These are phyloP conservation scores for Erodium maritimum DNA, from an alignment of 345 rosid genomes.

Conservation along the genomic window DNA sequence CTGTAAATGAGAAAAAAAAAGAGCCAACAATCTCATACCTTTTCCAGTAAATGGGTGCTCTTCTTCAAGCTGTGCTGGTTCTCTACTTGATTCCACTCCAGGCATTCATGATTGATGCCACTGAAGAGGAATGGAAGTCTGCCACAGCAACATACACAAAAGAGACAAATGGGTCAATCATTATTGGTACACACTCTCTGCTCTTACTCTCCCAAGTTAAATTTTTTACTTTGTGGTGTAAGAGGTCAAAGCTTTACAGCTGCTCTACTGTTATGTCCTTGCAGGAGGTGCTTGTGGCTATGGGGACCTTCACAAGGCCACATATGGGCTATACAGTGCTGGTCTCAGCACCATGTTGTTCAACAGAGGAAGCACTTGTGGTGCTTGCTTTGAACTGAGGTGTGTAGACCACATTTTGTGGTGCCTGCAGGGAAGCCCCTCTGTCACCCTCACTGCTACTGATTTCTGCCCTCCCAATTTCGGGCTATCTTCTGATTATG, in stretches of 20 bases:
- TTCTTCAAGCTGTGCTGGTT: conserved; percentile 13
- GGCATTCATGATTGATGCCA: conserved; percentile 20
- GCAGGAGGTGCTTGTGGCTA: conserved; percentile 94
- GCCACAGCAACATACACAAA: conserved; percentile 77
- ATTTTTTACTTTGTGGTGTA: background rate
- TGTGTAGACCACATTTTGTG: conserved; percentile 80
- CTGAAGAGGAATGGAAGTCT: conserved; percentile 54
- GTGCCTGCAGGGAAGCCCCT: conserved; percentile 82
- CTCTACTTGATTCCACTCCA: conserved; percentile 26
- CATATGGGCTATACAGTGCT: conserved; percentile 62
- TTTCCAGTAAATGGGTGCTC: conserved; percentile 27
- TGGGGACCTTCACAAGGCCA: conserved; percentile 62
- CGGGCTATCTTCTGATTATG: conserved; percentile 69
- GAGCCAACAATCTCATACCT: conserved; percentile 4
- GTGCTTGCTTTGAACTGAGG: conserved; percentile 79
- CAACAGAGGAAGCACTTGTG: conserved; percentile 75
- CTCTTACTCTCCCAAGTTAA: background rate
- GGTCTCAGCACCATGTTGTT: conserved; percentile 72
- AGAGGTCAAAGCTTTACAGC: background rate
- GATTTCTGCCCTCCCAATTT: conserved; percentile 90
- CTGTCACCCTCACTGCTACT: conserved; percentile 72
- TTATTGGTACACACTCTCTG: conserved; percentile 35
- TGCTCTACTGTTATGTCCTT: conserved; percentile 5
- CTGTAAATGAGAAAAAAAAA: conserved; percentile 7
- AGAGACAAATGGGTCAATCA: conserved; percentile 50